A percentile compares a stretch with the other conserved stretches of the same genome.
Evolutionary conservation across 495 filamentous ascomycete species (phyloP).

Genomic region (Pyrenopolyporus hunteri): DNA sequence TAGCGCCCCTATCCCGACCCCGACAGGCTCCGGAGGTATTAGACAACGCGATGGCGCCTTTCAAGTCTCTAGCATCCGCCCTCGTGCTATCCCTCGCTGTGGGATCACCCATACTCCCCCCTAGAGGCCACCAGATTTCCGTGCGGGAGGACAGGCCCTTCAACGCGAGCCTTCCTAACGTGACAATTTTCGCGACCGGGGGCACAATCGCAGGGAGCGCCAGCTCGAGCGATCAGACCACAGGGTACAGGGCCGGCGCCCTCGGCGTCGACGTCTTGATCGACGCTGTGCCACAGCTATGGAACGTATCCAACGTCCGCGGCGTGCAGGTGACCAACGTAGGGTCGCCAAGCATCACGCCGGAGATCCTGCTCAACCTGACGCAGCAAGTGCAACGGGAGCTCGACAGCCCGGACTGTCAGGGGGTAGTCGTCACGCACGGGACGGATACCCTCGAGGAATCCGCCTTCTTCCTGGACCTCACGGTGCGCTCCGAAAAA

Average conservation of each 20-base stretch:
- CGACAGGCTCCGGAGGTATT: not conserved
- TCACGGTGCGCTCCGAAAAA: slow-evolving; percentile 54
- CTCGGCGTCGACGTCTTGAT: slow-evolving; percentile 49
- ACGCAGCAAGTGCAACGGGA: slow-evolving; percentile 49
- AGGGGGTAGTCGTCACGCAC: slow-evolving; percentile 57
- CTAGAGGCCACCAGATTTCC: slow-evolving; percentile 3
- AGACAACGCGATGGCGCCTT: slow-evolving; percentile 43
- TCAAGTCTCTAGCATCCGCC: slow-evolving; percentile 15
- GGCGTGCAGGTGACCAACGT: slow-evolving; percentile 52
- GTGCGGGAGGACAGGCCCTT: slow-evolving; percentile 42
- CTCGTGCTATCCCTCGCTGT: not conserved
- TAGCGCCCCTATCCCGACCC: no score
- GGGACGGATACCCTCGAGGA: slow-evolving; percentile 60
- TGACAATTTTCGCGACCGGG: slow-evolving; percentile 59
- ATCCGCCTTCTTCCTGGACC: slow-evolving; percentile 57
- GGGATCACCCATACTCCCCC: slow-evolving; percentile 13
- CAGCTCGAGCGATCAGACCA: slow-evolving; percentile 51
- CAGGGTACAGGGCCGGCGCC: slow-evolving; percentile 54
- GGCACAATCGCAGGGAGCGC: slow-evolving; percentile 57
- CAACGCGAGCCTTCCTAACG: slow-evolving; percentile 55
- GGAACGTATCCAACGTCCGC: slow-evolving; percentile 53
- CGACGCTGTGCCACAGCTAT: slow-evolving; percentile 50
- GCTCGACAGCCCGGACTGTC: slow-evolving; percentile 50
- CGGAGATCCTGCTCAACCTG: slow-evolving; percentile 51
- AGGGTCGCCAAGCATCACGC: slow-evolving; percentile 48